Base-by-base conservation (phyloP, 2,329 filamentous ascomycete species). In the Claviceps capensis region DNA sequence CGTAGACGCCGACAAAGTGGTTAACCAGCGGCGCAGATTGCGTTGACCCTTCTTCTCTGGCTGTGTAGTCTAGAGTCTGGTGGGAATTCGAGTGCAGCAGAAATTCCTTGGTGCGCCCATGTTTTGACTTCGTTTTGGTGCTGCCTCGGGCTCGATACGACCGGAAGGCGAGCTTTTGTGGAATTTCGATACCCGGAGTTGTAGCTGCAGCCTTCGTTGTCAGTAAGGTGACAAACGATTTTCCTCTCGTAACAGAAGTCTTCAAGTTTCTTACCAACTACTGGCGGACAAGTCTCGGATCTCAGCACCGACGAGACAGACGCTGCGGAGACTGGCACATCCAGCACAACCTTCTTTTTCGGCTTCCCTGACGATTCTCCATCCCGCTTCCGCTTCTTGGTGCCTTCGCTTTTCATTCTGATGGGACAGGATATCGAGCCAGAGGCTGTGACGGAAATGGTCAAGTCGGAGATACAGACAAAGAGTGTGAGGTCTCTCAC, bases 1-100 rank as follows among this genome's bases (percentile, higher is more conserved):
- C 81, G 55, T 78, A 83, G 5, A 85, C 68, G 16, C 80, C 82
- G 30, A 86, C 66, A 61, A 81, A 86, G 63, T 85, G 80, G 51
- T 79, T 82, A 46, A 82, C 56, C 4, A 76, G 55, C 36, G 65
- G 63, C 38, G 64, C 63, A 5, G 59, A 54, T 2, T 62, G 65
- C 23, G 61, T 55, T 2, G 59, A 34, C 2, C 61, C 61, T 43
- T 69, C 69, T 61, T 82, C 78, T 53, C 74, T 73, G 30, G 71
- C 79, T 5, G 73, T 81, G 58, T 82, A 83, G 60, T 83, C 76
- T 41, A 85, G 63, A 42, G 72, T 78, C 34, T 67, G 72, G 63
- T 84, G 78, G 46, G 69, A 69, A 4, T 72, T 72, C 8, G 79
- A 81, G 61, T 82, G 77, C 44, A 84, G 67, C 0, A 82, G 61